Base-by-base conservation (phyloP, 148 eudicot genomes). In the Cornus kousa region DNA sequence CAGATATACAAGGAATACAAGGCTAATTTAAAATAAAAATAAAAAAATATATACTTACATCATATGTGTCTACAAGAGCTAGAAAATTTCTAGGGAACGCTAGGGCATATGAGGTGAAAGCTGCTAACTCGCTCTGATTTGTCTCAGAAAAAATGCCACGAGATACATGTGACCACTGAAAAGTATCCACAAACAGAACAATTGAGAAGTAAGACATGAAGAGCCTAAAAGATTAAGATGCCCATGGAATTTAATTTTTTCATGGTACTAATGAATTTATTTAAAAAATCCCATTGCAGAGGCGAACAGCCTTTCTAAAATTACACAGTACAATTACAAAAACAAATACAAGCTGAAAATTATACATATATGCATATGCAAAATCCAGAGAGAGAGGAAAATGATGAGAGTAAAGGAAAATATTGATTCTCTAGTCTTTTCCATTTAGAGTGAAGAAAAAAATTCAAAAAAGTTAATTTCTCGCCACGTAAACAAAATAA, bases 1-100 rank as follows among this genome's bases (percentile, higher is more conserved):
- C 5, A 39, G 43, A 9, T 6, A 43, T 43, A 43, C 48, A 6
- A 43, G 48, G 48, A 43, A 43, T 32, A 68, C 65, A 48, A 77
- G 66, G 39, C 7, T 19, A 19, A n/a, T n/a, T 62, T 1, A 20
- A 7, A 39, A 7, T 4, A 39, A 43, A 43, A 43, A 9, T 6
- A 43, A 20, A 62, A 20, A n/a, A 3, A 13, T 73, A 17, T 20
- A 13, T 74, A 87, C 99, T 92, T 92, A 93, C 99, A 86, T 96
- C 99, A 81, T 96, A 96, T 35, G 99, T 96, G 86, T 96, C 99
- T 70, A 96, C 99, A 74, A 96, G 95, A 82, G 98, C 99, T 81
- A 96, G 86, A 83, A 96, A 96, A 82, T 86, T 86, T 75, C 82
- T 81, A 8, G 98, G 99, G 76, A 96, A 96, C 43, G 99, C 97